phyloP scores from a whole-genome alignment of 2,329 filamentous ascomycete species.

The Apiospora aurea region DNA sequence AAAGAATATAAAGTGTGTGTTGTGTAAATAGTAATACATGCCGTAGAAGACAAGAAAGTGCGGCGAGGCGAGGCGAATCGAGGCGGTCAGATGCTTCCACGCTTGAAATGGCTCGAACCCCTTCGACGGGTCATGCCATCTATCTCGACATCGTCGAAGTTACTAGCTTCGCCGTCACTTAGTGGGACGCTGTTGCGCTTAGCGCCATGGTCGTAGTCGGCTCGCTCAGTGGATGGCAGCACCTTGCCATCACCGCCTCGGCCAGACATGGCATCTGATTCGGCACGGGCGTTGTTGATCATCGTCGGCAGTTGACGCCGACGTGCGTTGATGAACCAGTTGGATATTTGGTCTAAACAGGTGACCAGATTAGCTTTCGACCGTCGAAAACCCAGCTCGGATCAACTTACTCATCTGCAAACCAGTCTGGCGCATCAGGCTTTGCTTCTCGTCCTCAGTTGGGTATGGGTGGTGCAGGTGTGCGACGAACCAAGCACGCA shows the following conservation, averaged over 20 bases:
- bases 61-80: neutral
- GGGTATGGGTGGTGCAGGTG: constrained; percentile 85
- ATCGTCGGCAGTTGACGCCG: constrained; percentile 69
- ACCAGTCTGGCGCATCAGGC: constrained; percentile 77
- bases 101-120: constrained; percentile 48
- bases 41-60: neutral
- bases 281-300: constrained; percentile 62
- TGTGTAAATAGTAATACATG: constrained; percentile 21
- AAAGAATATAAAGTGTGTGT: constrained; percentile 16
- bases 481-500: constrained; percentile 80
- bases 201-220: constrained; percentile 36
- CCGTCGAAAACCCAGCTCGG: constrained; percentile 17
- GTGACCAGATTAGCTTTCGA: constrained; percentile 12
- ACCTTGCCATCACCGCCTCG: constrained; percentile 42
- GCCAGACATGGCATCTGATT: constrained; percentile 55
- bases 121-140: constrained; percentile 43
- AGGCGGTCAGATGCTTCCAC: constrained; percentile 52
- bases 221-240: constrained; percentile 20
- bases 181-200: constrained; percentile 47
- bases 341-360: constrained; percentile 70
- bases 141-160: constrained; percentile 52
- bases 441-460: constrained; percentile 86
- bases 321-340: constrained; percentile 83
- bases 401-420: constrained; percentile 76
- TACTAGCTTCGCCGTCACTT: constrained; percentile 56